Evolutionary conservation across 441 rosid genomes (phyloP).

Genomic region (Arabidopsis hybrid): DNA sequence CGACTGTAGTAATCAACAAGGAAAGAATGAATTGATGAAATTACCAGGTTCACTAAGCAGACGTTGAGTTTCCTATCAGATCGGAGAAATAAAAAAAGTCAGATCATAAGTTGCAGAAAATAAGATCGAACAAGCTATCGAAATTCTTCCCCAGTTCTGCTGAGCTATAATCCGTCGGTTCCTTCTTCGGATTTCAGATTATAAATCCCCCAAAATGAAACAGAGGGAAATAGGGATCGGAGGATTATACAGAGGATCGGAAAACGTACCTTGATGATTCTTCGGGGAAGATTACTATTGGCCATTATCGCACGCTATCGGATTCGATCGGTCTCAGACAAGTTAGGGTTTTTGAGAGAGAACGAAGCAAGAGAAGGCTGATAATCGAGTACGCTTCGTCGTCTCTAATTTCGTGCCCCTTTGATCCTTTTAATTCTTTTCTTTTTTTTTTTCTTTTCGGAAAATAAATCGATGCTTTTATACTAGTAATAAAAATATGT

Average conservation of each 20-base stretch:
- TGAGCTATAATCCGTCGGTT: background rate
- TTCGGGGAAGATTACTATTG: slow-evolving; percentile 92
- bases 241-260: slow-evolving; percentile 20
- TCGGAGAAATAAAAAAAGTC: slow-evolving; percentile 27
- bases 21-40: slow-evolving; percentile 3
- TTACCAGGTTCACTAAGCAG: slow-evolving; percentile 98
- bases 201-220: slow-evolving; percentile 15
- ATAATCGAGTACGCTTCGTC: slow-evolving; percentile 34
- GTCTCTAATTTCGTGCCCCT: slow-evolving; percentile 14
- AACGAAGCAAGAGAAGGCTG: slow-evolving; percentile 20
- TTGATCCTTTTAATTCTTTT: slow-evolving; percentile 24
- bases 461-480: background rate
- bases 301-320: slow-evolving; percentile 60
- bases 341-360: slow-evolving; percentile 39
- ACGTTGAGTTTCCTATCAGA: slow-evolving; percentile 93
- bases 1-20: background rate
- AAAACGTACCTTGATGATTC: slow-evolving; percentile 86
- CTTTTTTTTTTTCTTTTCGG: background rate
- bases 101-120: slow-evolving; percentile 31
- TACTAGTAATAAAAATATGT: background rate
- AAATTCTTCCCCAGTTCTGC: background rate
- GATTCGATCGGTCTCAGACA: slow-evolving; percentile 26
- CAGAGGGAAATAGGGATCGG: slow-evolving; percentile 26
- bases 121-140: background rate
- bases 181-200: slow-evolving; percentile 7